Evolutionary conservation across 495 filamentous ascomycete genomes (phyloP).

Genomic region (Apiosordaria backusii): DNA sequence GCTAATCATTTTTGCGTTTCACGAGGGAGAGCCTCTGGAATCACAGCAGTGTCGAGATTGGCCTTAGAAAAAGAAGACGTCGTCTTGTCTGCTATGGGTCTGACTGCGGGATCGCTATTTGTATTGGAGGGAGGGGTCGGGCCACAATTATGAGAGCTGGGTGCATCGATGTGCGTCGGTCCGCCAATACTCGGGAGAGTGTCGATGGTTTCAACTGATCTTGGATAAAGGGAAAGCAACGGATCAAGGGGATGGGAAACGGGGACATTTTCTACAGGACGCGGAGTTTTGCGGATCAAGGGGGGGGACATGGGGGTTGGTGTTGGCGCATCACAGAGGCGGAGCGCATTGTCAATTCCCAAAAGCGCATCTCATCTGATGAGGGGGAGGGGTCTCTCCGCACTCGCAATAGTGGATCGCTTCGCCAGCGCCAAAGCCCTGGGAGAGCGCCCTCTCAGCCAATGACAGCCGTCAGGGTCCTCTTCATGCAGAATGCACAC

Average conservation of each 20-base stretch:
- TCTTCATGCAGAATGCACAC: not conserved
- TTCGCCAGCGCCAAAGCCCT: conserved; percentile 11
- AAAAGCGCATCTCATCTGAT: not conserved
- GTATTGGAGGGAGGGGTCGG: conserved; percentile 10
- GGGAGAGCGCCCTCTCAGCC: not conserved
- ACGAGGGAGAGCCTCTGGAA: not conserved
- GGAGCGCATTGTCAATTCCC: conserved; percentile 8
- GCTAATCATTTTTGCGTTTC: conserved; percentile 26
- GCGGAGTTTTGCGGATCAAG: not conserved
- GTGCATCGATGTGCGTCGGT: conserved; percentile 11
- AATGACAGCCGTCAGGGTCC: conserved; percentile 1
- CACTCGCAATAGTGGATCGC: conserved; percentile 10
- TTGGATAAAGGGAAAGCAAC: not conserved
- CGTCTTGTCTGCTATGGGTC: not conserved
- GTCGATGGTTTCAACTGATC: not conserved
- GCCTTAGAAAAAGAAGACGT: not conserved
- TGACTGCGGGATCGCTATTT: not conserved
- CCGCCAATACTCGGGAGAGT: not conserved
- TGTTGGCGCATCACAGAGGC: conserved; percentile 12
- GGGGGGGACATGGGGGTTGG: conserved; percentile 2
- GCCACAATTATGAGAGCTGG: conserved; percentile 14
- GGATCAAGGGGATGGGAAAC: not conserved
- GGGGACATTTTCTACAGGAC: conserved; percentile 1
- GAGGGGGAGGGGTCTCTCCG: conserved; percentile 7
- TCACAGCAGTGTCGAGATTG: not conserved